Conservation (phyloP, 169 alveolate genomes). For the Condylostoma magnum region DNA sequence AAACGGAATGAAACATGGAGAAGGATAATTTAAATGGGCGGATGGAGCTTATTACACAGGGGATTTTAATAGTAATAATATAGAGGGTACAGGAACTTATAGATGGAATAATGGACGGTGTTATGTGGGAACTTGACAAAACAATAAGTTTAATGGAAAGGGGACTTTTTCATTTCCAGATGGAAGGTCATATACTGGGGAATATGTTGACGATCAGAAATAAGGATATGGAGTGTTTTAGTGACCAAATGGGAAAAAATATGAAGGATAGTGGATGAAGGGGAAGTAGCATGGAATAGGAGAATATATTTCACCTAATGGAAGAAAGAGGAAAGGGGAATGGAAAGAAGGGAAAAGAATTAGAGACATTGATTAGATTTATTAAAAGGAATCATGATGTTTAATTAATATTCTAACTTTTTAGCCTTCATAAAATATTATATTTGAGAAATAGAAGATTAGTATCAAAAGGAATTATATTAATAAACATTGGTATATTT, state of each 20-base stretch:
- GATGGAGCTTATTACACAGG: constrained; percentile 61
- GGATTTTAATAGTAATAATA: constrained; percentile 55
- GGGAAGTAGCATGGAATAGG: constrained; percentile 77
- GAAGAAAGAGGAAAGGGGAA: constrained; percentile 48
- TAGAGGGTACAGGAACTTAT: constrained; percentile 68
- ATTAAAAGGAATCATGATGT: no score
- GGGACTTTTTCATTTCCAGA: constrained; percentile 71
- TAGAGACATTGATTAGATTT: no score
- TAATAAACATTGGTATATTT: no score
- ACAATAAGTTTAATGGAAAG: constrained; percentile 64
- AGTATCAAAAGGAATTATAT: no score
- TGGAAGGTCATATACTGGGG: constrained; percentile 67
- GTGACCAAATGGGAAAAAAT: constrained; percentile 71
- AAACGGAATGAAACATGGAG: constrained; percentile 71
- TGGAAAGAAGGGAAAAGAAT: constrained; percentile 77
- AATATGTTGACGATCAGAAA: constrained; percentile 66
- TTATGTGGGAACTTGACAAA: constrained; percentile 60
- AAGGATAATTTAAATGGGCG: constrained; percentile 70
- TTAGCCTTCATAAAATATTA: no score
- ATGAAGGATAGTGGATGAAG: constrained; percentile 62
- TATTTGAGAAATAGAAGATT: no score
- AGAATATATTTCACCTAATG: constrained; percentile 40
- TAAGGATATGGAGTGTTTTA: constrained; percentile 65
- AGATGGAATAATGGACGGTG: constrained; percentile 65
- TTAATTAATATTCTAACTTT: no score